A percentile compares a stretch with the other conserved stretches of the same genome.
phyloP scores from a whole-genome alignment of 1,284 basidiomycete species.

The Fomitopsis palustris region DNA sequence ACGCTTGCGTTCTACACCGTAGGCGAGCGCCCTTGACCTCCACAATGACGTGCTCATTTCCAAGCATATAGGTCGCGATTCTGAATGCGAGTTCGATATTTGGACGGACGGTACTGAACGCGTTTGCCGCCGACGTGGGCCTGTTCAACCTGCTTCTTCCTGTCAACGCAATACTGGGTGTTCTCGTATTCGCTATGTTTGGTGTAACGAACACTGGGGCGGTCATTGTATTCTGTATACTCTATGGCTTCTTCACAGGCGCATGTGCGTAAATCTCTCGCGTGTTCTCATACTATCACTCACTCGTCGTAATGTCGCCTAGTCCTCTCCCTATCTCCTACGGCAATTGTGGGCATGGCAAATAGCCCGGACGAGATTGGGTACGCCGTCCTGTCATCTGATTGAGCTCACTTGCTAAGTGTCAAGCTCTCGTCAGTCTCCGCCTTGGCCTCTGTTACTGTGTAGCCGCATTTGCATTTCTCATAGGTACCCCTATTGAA shows the following conservation, averaged over 20 bases:
- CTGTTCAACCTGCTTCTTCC: conserved; percentile 17
- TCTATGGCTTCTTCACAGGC: conserved; percentile 25
- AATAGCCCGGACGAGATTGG: conserved; percentile 2
- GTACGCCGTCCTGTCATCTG: not conserved
- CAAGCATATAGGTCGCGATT: conserved; percentile 17
- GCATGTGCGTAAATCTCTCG: conserved; percentile 12
- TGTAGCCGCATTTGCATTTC: not conserved
- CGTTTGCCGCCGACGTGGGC: conserved; percentile 18
- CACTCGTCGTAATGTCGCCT: conserved; percentile 3
- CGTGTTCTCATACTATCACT: too few relatives aligned
- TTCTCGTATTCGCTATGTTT: conserved; percentile 20
- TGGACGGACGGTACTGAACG: conserved; percentile 17
- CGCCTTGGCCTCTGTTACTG: conserved; percentile 4
- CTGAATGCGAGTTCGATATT: conserved; percentile 17
- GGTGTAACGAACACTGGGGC: conserved; percentile 13
- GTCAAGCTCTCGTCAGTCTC: not conserved
- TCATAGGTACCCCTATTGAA: conserved; percentile 5
- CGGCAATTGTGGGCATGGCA: not conserved
- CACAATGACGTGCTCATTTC: not conserved
- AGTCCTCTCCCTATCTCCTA: not conserved
- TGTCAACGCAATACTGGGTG: conserved; percentile 4
- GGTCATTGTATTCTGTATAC: conserved; percentile 18
- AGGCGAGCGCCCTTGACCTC: conserved; percentile 2
- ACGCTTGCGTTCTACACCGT: conserved; percentile 21
- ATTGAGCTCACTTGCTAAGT: not conserved